Conservation (phyloP, 768 basidiomycete genomes). For the Termitomyces sp. region DNA sequence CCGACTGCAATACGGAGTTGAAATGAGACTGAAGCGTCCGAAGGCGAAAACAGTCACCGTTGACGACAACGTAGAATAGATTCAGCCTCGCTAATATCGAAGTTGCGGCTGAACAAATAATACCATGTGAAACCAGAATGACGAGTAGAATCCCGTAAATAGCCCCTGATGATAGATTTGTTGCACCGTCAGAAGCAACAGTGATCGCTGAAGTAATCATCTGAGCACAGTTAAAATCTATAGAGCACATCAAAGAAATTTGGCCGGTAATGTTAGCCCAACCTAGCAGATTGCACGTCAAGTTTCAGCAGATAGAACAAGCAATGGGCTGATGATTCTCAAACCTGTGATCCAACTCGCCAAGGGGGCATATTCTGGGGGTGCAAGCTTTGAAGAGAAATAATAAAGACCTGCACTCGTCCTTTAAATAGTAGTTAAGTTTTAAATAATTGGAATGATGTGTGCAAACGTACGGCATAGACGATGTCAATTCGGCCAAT, state of each 20-base stretch:
- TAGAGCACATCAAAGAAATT: slow-evolving; percentile 64
- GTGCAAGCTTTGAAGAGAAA: slow-evolving; percentile 74
- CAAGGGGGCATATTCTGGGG: slow-evolving; percentile 56
- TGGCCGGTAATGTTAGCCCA: slow-evolving; percentile 77
- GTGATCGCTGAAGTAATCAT: slow-evolving; percentile 75
- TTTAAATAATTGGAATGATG: not conserved
- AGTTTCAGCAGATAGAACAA: not conserved
- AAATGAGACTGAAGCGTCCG: not conserved
- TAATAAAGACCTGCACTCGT: slow-evolving; percentile 81
- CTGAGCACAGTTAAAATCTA: slow-evolving; percentile 76
- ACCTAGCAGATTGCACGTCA: slow-evolving; percentile 25
- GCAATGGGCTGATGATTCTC: not conserved
- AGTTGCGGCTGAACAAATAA: slow-evolving; percentile 73
- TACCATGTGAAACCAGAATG: slow-evolving; percentile 63
- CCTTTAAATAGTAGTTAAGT: slow-evolving; percentile 29
- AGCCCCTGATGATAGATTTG: slow-evolving; percentile 52
- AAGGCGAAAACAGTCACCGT: slow-evolving; percentile 37
- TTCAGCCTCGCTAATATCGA: slow-evolving; percentile 65
- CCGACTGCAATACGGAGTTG: not conserved
- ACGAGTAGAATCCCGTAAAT: slow-evolving; percentile 69
- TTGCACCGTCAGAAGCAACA: slow-evolving; percentile 54
- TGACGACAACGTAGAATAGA: slow-evolving; percentile 66
- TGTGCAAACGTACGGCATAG: slow-evolving; percentile 63
- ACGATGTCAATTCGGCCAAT: slow-evolving; percentile 72
- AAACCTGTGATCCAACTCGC: slow-evolving; percentile 62